phyloP scores from a whole-genome alignment of 805 yeast genomes.

The Limtongozyma cylindracea region DNA sequence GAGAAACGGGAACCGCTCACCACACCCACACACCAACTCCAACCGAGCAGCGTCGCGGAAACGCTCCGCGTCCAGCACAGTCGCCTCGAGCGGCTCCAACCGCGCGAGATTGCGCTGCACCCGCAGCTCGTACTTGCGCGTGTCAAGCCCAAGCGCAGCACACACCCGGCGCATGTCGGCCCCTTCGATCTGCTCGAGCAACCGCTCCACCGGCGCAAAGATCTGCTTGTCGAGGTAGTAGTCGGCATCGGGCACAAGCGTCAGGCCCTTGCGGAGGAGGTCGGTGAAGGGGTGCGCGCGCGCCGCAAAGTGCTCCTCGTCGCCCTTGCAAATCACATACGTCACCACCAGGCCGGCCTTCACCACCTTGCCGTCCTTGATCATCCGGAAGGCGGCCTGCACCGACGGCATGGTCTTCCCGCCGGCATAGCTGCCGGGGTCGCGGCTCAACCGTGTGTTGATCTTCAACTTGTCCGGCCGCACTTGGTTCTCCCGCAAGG shows the following conservation, averaged over 20 bases:
- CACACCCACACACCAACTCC: slow-evolving; percentile 36
- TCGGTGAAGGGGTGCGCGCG: slow-evolving; percentile 72
- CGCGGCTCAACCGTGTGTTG: slow-evolving; percentile 75
- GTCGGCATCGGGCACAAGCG: slow-evolving; percentile 42
- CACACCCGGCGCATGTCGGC: slow-evolving; percentile 64
- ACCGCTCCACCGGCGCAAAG: slow-evolving; percentile 73
- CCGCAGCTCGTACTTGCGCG: slow-evolving; percentile 25
- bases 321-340: slow-evolving; percentile 27
- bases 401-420: slow-evolving; percentile 66
- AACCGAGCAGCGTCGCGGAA: slow-evolving; percentile 40
- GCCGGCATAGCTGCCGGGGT: slow-evolving; percentile 62
- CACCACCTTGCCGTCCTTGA: slow-evolving; percentile 65
- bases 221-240: slow-evolving; percentile 77
- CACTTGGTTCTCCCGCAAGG: slow-evolving; percentile 34
- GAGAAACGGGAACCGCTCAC: slow-evolving; percentile 32
- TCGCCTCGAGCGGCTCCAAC: slow-evolving; percentile 43
- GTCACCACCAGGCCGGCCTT: slow-evolving; percentile 82
- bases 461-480: slow-evolving; percentile 50
- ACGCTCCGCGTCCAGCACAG: slow-evolving; percentile 59
- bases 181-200: slow-evolving; percentile 70
- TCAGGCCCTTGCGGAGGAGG: slow-evolving; percentile 22
- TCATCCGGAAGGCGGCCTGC: slow-evolving; percentile 65
- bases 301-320: slow-evolving; percentile 29
- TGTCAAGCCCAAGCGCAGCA: slow-evolving; percentile 51
- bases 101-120: slow-evolving; percentile 17